Evolutionary conservation across 2,329 filamentous ascomycete genomes (phyloP).

Genomic region (Trichoderma gracile): DNA sequence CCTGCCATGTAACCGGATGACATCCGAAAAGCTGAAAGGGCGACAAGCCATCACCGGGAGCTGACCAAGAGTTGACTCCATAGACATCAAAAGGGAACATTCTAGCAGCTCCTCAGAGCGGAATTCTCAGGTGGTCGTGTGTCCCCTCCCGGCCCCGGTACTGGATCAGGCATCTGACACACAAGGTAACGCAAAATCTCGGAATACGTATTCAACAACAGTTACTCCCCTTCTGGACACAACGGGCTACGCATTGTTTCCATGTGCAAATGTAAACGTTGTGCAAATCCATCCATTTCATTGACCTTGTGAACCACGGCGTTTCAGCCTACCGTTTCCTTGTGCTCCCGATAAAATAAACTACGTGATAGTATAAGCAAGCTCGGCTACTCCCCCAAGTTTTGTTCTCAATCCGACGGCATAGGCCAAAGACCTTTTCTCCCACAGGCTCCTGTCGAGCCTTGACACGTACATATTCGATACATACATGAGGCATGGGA

Average conservation of each 20-base stretch:
- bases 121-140: background rate
- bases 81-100: background rate
- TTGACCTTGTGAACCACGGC: conserved; percentile 24
- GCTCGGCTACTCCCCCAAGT: conserved; percentile 32
- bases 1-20: conserved; percentile 17
- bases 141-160: background rate
- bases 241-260: background rate
- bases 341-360: conserved; percentile 23
- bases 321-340: conserved; percentile 23
- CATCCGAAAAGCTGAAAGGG: background rate
- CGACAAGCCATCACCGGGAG: conserved; percentile 6
- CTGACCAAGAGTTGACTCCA: conserved; percentile 18
- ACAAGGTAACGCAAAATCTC: background rate
- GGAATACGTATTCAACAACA: background rate
- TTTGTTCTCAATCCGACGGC: conserved; percentile 26
- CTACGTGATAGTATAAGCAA: conserved; percentile 33
- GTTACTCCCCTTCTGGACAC: background rate
- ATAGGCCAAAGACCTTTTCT: background rate
- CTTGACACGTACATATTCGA: background rate
- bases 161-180: no score
- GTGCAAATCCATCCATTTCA: conserved; percentile 20
- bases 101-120: background rate
- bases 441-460: conserved; percentile 2
- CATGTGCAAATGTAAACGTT: no score
- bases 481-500: conserved; percentile 1